These are phyloP conservation scores for Ceratobasidium sp. DNA, from an alignment of 1,284 basidiomycete genomes.

Conservation along the genomic window DNA sequence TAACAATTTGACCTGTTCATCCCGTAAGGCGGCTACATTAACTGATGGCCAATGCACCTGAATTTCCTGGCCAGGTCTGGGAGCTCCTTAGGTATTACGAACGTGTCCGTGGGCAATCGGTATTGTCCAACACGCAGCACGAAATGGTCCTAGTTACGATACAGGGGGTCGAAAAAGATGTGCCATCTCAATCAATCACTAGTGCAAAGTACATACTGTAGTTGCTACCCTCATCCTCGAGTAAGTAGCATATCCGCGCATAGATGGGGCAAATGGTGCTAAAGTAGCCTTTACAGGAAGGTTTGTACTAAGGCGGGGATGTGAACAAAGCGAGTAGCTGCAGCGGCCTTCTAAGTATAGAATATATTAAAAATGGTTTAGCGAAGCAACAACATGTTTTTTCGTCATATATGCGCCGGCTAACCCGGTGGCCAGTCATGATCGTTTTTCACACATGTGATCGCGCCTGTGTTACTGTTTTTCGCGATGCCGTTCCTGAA, in stretches of 20 bases:
- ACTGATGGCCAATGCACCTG: too few relatives aligned
- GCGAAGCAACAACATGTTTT: too few relatives aligned
- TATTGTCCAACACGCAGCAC: slow-evolving; percentile 14
- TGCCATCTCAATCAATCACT: slow-evolving; percentile 4
- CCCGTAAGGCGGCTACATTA: too few relatives aligned
- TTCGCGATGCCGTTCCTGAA: too few relatives aligned
- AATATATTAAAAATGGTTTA: too few relatives aligned
- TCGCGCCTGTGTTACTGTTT: too few relatives aligned
- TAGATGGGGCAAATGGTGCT: not conserved
- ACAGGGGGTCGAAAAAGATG: slow-evolving; percentile 18
- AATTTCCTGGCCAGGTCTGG: slow-evolving; percentile 35
- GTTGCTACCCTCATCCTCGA: slow-evolving; percentile 32
- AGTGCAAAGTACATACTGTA: slow-evolving; percentile 27
- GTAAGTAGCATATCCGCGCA: not conserved
- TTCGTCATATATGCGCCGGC: too few relatives aligned
- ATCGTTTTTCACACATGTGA: too few relatives aligned
- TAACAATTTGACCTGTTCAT: slow-evolving; percentile 36
- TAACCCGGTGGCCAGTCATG: too few relatives aligned
- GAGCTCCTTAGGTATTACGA: slow-evolving; percentile 40
- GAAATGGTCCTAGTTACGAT: slow-evolving; percentile 7
- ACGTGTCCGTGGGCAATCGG: slow-evolving; percentile 36
- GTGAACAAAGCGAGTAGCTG: too few relatives aligned
- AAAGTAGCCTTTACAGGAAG: not conserved
- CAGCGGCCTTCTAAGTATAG: not conserved
- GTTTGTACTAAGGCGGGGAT: slow-evolving; percentile 4